Conservation (phyloP, 2,329 filamentous ascomycete species). For the Waltergamsia citrina region DNA sequence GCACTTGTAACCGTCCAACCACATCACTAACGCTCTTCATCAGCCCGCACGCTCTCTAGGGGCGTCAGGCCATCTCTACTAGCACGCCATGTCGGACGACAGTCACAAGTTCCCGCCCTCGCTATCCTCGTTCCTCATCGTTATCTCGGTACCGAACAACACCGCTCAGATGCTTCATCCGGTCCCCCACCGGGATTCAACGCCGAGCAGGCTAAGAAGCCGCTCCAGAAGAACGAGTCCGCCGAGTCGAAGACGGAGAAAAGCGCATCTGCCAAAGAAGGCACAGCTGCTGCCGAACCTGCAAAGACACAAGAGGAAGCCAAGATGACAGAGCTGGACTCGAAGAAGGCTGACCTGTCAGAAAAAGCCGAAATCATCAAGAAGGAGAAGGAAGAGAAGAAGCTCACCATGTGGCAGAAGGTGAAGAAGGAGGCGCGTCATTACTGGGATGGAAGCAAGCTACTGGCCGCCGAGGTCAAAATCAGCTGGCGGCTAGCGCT, state of each 20-base stretch:
- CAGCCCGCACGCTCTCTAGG: constrained; percentile 37
- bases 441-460: constrained; percentile 98
- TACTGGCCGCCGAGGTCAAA: constrained; percentile 82
- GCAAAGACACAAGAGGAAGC: constrained; percentile 28
- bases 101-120: constrained; percentile 39
- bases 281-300: constrained; percentile 13
- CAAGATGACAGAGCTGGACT: constrained; percentile 51
- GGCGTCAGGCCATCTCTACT: constrained; percentile 36
- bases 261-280: constrained; percentile 16
- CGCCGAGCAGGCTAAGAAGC: constrained; percentile 80
- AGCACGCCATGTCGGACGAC: constrained; percentile 33
- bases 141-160: constrained; percentile 49
- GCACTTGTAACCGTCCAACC: constrained; percentile 9
- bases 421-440: constrained; percentile 90
- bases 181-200: constrained; percentile 86
- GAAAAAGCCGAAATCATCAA: constrained; percentile 48
- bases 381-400: constrained; percentile 64
- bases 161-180: constrained; percentile 39
- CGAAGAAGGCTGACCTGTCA: constrained; percentile 50
- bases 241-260: constrained; percentile 21
- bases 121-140: constrained; percentile 49
- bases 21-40: constrained; percentile 5
- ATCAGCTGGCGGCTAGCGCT: constrained; percentile 86
- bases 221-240: constrained; percentile 49
- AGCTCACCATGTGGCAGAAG: constrained; percentile 81